These are phyloP conservation scores for Ligustrum vulgare DNA, from an alignment of 257 asterid genomes.

Conservation along the genomic window DNA sequence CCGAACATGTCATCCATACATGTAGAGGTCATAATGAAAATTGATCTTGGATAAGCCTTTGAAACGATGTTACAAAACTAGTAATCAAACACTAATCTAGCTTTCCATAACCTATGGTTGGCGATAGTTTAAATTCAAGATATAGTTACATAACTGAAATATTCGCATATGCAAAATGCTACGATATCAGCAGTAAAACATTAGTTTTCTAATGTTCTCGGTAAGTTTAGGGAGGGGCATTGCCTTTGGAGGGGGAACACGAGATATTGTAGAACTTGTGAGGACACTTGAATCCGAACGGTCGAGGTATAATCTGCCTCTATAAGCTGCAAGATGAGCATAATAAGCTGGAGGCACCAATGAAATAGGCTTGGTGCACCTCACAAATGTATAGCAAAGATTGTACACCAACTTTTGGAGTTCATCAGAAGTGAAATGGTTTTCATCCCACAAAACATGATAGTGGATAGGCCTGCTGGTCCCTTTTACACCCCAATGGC, in stretches of 20 bases:
- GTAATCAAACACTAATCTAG: background rate
- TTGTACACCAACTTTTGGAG: constrained; percentile 80
- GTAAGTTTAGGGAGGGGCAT: constrained; percentile 76
- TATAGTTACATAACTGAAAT: constrained; percentile 12
- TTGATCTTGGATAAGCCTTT: too few species aligned
- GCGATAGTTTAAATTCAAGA: background rate
- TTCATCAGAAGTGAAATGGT: constrained; percentile 80
- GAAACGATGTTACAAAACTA: background rate
- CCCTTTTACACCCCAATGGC: constrained; percentile 96
- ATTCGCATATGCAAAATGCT: constrained; percentile 2
- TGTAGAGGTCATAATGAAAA: too few species aligned
- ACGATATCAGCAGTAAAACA: constrained; percentile 80
- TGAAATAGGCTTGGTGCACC: constrained; percentile 95
- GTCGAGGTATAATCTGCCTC: constrained; percentile 85
- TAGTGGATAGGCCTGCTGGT: constrained; percentile 91
- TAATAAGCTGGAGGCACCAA: constrained; percentile 93
- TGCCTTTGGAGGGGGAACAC: constrained; percentile 60
- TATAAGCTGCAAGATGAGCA: constrained; percentile 91
- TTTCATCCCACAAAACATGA: constrained; percentile 86
- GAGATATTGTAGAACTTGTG: constrained; percentile 40
- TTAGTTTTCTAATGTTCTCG: constrained; percentile 77
- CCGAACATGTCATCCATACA: background rate
- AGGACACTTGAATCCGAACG: constrained; percentile 41
- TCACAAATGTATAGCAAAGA: constrained; percentile 87
- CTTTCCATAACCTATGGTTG: background rate